Base-by-base conservation (phyloP, 257 asterid species). In the Henckelia pumila region DNA sequence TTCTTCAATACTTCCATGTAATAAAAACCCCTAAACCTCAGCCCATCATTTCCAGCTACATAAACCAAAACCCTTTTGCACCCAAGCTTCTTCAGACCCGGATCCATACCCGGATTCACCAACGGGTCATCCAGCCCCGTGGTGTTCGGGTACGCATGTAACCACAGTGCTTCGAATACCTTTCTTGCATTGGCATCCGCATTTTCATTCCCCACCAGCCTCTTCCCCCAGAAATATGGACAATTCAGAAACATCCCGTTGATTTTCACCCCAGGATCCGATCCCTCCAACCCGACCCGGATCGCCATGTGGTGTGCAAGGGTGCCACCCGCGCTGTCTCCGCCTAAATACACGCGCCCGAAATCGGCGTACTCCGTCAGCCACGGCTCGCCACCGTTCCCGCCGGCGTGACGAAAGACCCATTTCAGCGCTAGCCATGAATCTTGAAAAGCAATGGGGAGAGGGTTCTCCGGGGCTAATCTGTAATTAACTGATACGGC, bases 261-360 rank as follows among this genome's bases (percentile, higher is more conserved):
- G 30, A 81, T 47, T n/a, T 74, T 67, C 8, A 73, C 0, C 0
- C 82, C 77, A 0, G 25, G 28, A 29, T 56, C 59, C 22, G 63
- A 10, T 9, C 68, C 28, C 24, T 84, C 81, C 60, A 35, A 4
- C 29, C 84, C 89, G 5, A 66, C 66, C 65, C 71, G 81, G 23
- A 84, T 32, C 75, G 70, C 83, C 76, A 77, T 68, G 37, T 73
- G 50, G 11, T 84, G 86, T 1, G 86, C 83, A 11, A 84, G 63
- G 56, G 73, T 84, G 6, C 77, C 87, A 1, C 89, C 89, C 0
- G 82, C 85, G 25, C 87, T 84, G 16, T 84, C 89, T 25, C 89
- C 89, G 0, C 81, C 85, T 2, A 81, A 64, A 19, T 49, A 73
- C 1, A 81, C 79, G 0, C 70, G 74, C 33, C 61, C 60, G 16